A percentile compares a stretch with the other conserved stretches of the same genome.
Evolutionary conservation across 805 yeast species (phyloP).

Genomic region (Spathaspora gorwiae): DNA sequence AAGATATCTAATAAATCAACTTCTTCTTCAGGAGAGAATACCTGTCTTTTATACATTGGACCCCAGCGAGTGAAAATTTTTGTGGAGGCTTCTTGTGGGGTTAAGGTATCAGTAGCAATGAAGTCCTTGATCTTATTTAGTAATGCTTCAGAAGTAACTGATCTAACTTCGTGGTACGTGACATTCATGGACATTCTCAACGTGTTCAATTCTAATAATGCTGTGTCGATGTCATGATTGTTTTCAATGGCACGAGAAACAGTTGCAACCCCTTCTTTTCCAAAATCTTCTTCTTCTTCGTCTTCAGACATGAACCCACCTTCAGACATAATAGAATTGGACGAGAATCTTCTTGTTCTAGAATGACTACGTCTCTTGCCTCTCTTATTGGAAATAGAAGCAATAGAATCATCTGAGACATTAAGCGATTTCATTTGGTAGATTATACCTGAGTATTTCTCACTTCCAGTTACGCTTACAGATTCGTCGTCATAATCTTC

Average conservation of each 20-base stretch:
- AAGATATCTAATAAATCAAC: slow-evolving; percentile 58
- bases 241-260: slow-evolving; percentile 88
- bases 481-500: slow-evolving; percentile 34
- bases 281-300: slow-evolving; percentile 68
- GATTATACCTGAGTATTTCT: slow-evolving; percentile 38
- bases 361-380: slow-evolving; percentile 28
- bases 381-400: slow-evolving; percentile 46
- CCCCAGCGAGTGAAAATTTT: slow-evolving; percentile 83
- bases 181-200: slow-evolving; percentile 97
- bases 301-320: slow-evolving; percentile 29
- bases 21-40: slow-evolving; percentile 75
- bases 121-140: slow-evolving; percentile 66
- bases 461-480: slow-evolving; percentile 13
- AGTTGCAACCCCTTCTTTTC: slow-evolving; percentile 88
- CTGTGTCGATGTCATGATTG: slow-evolving; percentile 91
- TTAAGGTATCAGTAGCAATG: slow-evolving; percentile 71
- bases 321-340: slow-evolving; percentile 30
- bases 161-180: slow-evolving; percentile 85
- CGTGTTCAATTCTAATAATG: slow-evolving; percentile 86
- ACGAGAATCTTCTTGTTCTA: slow-evolving; percentile 29
- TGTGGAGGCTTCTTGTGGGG: slow-evolving; percentile 67
- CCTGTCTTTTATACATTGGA: slow-evolving; percentile 74
- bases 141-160: slow-evolving; percentile 73
- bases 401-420: slow-evolving; percentile 56
- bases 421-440: slow-evolving; percentile 46